Evolutionary conservation across 2,329 filamentous ascomycete species (phyloP), one percentile per base, ranked within the genome.

Genomic region (Corynespora cassiicola): DNA sequence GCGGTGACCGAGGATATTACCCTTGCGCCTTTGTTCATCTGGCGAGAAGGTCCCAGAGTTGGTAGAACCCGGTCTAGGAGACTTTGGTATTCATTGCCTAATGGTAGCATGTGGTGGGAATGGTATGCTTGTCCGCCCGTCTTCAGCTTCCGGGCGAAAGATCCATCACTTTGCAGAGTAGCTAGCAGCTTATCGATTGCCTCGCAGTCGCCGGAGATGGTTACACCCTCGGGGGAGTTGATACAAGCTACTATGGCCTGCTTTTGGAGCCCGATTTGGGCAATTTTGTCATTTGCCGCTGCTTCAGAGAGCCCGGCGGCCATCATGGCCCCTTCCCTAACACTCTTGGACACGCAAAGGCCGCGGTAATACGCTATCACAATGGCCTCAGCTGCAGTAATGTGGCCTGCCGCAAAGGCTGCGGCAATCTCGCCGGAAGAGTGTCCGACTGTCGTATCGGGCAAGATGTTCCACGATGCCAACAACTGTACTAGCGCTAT

Each of bases 111-210:
- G 21, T 74, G 70, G 19, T 64, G 61, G 0, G 69, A 73, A 36
- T 75, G 74, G 33, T 75, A 76, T 0, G 73, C 74, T n/a, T 50
- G 59, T 18, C 71, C 65, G 3, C 73, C 69, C 36, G 63, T 59
- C 3, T 75, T 60, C 11, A 52, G 36, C 2, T 69, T 55, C 5
- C 16, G 19, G 21, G 37, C 12, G 25, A 31, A 23, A 34, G 19
- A 6, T 17, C 23, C 4, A 6, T 23, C 3, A 2, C 2, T 11
- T 7, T n/a, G 16, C 2, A 36, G 20, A 4, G 3, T 12, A 18
- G 12, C 6, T 19, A 7, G 29, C 3, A 68, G 44, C 30, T 65
- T 51, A 0, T 62, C 48, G 5, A 77, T 63, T 2, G 66, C 68
- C 36, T 63, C 54, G 0, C 24, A 39, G 39, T 76, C 69, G 0